These are phyloP conservation scores for Sarocladium kiliense DNA, from an alignment of 2,329 filamentous ascomycete species.

Conservation along the genomic window DNA sequence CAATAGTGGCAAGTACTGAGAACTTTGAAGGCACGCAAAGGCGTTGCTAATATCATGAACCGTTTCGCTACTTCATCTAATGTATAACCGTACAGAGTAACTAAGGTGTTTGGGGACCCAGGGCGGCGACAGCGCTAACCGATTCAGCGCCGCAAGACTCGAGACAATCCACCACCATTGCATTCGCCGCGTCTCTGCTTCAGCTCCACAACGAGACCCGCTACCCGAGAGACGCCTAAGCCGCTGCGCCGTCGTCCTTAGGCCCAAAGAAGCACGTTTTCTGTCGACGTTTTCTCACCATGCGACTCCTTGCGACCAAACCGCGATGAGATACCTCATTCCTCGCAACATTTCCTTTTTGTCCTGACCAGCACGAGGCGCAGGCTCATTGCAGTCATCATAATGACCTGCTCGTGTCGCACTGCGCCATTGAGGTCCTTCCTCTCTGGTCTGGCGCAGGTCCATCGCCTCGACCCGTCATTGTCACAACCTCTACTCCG, in stretches of 20 bases:
- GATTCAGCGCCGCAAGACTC: too few species aligned
- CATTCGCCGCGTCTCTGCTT: too few species aligned
- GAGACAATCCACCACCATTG: too few species aligned
- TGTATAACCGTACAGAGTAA: too few species aligned
- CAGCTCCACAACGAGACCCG: background rate
- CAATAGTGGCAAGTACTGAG: too few species aligned
- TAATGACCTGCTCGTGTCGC: constrained; percentile 46
- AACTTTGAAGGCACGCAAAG: too few species aligned
- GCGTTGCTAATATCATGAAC: too few species aligned
- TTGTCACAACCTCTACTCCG: background rate
- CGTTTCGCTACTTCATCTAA: too few species aligned
- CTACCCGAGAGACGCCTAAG: constrained; percentile 24
- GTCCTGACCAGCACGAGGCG: background rate
- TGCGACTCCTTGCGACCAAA: background rate
- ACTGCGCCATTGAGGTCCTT: constrained; percentile 41
- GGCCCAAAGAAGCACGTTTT: background rate
- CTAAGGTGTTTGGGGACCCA: too few species aligned
- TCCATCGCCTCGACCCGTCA: constrained; percentile 26
- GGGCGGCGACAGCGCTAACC: too few species aligned
- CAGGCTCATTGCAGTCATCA: background rate
- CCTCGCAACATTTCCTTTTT: background rate
- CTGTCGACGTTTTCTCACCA: background rate
- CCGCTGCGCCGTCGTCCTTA: background rate
- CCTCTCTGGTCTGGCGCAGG: constrained; percentile 37
- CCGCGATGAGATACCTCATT: background rate